Base-by-base conservation (phyloP, 1,284 basidiomycete genomes). In the Cerioporus squamosus region DNA sequence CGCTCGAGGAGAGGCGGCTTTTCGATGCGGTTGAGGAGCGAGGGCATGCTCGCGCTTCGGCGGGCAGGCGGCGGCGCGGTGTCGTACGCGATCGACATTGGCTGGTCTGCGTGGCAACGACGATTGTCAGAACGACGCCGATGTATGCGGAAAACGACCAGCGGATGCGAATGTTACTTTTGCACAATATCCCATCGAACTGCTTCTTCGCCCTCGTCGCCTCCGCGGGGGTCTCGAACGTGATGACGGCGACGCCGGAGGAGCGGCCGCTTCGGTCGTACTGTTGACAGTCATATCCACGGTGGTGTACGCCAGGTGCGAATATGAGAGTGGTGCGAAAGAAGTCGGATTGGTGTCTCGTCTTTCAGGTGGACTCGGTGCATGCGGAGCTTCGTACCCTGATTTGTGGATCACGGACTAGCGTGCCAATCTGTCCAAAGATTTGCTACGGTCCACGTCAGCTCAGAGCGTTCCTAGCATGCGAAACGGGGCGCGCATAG, bases 261-360 rank as follows among this genome's bases (percentile, higher is more conserved):
- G 96, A 97, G 71, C 96, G 91, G 66, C 96, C 96, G 68, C 94
- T 96, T 70, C 91, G 89, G 79, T 98, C 96, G 78, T 95, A 98
- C 95, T 97, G 81, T 50, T 40, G 42, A 31, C 6, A 24, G 55
- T 45, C 8, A 24, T 24, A 40, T 57, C 36, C 45, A 48, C n/a
- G 23, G 42, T 39, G 47, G 39, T 42, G 38, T 38, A 24, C 9
- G 57, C 33, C 33, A 72, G 65, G 40, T 42, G 54, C 26, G 18
- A 17, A 61, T 46, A 44, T 52, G 57, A 75, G 76, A 72, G 69
- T 65, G 69, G 76, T 75, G 75, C 74, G 74, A 79, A 79, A 79
- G 72, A 72, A 75, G 75, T 74, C 74, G 73, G 68, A 74, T 74
- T 72, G 71, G 70, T 68, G 69, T 81, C 70, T 71, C 62, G 62